A percentile compares a stretch with the other conserved stretches of the same genome.
These are phyloP conservation scores for Fragilaria crotonensis DNA, from an alignment of 108 stramenopile genomes.

Conservation along the genomic window DNA sequence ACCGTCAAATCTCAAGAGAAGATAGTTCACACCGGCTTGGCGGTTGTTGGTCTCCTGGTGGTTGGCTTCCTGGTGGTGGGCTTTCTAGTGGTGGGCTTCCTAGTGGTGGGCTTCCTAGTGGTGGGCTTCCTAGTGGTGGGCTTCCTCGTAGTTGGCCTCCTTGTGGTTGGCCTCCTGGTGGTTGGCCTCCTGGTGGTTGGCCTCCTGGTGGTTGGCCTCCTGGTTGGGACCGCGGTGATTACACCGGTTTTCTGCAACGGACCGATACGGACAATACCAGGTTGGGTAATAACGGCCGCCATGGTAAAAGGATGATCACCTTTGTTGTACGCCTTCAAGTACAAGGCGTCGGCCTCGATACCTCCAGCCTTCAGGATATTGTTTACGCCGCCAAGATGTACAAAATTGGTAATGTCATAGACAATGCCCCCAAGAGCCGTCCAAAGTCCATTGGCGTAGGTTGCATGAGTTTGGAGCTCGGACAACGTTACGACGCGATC, in stretches of 20 bases:
- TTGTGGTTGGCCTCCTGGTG: too few species aligned
- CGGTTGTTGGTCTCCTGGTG: too few species aligned
- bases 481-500: not conserved
- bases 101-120: too few species aligned
- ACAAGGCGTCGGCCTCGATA: not conserved
- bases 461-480: not conserved
- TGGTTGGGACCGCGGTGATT: not conserved
- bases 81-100: too few species aligned
- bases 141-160: too few species aligned
- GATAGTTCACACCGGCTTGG: too few species aligned
- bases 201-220: too few species aligned
- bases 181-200: too few species aligned
- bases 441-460: not conserved
- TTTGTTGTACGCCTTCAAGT: not conserved
- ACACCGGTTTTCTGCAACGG: not conserved
- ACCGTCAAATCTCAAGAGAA: too few species aligned
- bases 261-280: not conserved
- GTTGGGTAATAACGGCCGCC: not conserved
- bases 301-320: not conserved
- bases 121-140: too few species aligned
- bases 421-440: not conserved
- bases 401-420: not conserved
- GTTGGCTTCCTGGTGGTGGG: too few species aligned
- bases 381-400: not conserved
- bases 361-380: not conserved